These are phyloP conservation scores for Erythrobasidium yunnanense DNA, from an alignment of 768 basidiomycete genomes.

Conservation along the genomic window DNA sequence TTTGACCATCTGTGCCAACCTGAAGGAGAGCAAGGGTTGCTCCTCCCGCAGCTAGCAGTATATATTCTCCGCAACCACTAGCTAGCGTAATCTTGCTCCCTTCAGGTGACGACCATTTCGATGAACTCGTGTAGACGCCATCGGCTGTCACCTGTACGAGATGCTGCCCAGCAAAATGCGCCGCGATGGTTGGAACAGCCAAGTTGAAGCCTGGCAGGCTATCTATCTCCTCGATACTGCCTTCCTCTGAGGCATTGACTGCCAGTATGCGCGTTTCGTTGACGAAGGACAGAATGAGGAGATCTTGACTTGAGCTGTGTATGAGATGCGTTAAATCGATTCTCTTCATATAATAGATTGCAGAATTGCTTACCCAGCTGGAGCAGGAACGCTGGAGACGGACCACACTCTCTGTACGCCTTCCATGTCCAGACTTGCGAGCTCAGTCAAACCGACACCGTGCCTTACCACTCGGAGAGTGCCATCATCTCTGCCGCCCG, in stretches of 20 bases:
- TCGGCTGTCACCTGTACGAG: constrained; percentile 62
- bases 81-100: constrained; percentile 32
- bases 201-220: constrained; percentile 47
- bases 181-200: constrained; percentile 53
- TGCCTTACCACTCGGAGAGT: constrained; percentile 65
- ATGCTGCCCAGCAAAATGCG: constrained; percentile 53
- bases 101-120: constrained; percentile 9
- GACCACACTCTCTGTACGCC: constrained; percentile 55
- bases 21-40: constrained; percentile 48
- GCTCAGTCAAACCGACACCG: constrained; percentile 66
- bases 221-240: constrained; percentile 44
- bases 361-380: too few relatives aligned
- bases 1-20: constrained; percentile 41
- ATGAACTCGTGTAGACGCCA: constrained; percentile 46
- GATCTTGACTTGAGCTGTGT: constrained; percentile 1
- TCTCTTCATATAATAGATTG: too few relatives aligned
- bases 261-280: constrained; percentile 31
- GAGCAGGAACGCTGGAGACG: too few relatives aligned
- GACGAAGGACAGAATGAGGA: constrained; percentile 31
- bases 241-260: constrained; percentile 18
- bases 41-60: constrained; percentile 32
- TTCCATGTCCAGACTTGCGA: constrained; percentile 51
- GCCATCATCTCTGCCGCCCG: constrained; percentile 66
- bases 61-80: background rate
- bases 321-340: too few relatives aligned